Base-by-base conservation (phyloP, 495 filamentous ascomycete species). In the Platismatia glauca region DNA sequence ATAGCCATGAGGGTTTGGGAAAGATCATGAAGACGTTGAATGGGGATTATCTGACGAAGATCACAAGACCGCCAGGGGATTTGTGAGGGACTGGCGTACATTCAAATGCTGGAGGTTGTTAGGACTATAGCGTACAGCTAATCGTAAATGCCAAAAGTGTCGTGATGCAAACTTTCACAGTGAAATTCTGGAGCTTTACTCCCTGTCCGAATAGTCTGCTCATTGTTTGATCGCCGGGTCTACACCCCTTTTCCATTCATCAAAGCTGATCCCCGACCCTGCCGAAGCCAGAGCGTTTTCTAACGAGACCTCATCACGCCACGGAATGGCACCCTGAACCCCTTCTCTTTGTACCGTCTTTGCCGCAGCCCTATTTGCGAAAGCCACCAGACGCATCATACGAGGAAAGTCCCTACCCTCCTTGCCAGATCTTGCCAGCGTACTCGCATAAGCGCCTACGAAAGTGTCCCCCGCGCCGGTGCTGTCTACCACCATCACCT, bases 401-500 rank as follows among this genome's bases (percentile, higher is more conserved):
- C 0, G 7, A 16, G 6, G 0, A 16, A 87, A 82, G 82, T 75
- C 61, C 76, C 64, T 72, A 29, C 69, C 72, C 39, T 79, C 81
- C 63, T 78, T 80, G 1, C 79, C 80, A 18, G 37, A 61, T 6
- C 63, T 65, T 24, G 78, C 76, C 31, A 87, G 79, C 57, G 81
- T 79, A 24, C 92, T 83, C 6, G 92, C 89, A 75, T 96, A 96
- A 44, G 79, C 84, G 4, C 94, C 94, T 4, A 95, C 89, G 74
- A 95, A 98, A 7, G 93, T 95, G 73, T 98, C 94, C 0, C 94
- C 94, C 20, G 93, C 94, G 1, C 87, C 93, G 7, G 94, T 98
- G 8, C 93, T 97, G 75, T 98, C 94, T 8, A 96, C 81, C 27
- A 96, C 93, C 67, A 69, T 76, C 64, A 80, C 83, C 70, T 79